Evolutionary conservation across 306 rosid genomes (phyloP), one percentile per base, ranked within the genome.

Genomic region (Corylus americana): DNA sequence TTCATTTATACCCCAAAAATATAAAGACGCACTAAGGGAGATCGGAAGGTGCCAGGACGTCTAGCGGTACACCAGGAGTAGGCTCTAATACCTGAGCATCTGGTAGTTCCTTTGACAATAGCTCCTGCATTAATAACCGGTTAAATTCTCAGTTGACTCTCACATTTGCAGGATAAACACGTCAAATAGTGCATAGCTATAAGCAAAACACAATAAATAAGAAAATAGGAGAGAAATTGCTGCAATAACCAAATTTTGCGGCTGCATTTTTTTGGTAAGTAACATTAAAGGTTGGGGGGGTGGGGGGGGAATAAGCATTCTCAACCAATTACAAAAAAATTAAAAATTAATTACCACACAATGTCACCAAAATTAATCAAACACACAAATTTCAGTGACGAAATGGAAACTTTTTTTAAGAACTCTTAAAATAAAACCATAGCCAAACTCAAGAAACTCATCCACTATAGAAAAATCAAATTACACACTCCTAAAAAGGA

Each of bases 71-170:
- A 27, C 97, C 97, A 71, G 97, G 95, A 54, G 82, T 78, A 71
- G 92, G 92, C 73, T 85, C 93, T 44, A 92, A 54, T 48, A 94
- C 87, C 76, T 77, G 83, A 12, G 85, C 92, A 22, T 76, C 90
- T 71, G 95, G 91, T 55, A 91, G 78, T 78, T 91, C 97, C 85
- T 89, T 90, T 51, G 90, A 86, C 83, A 94, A 47, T 14, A 94
- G 90, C 76, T 90, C 96, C 98, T 91, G 91, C 89, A 85, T 83
- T 74, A 53, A 57, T 17, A 49, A 83, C 71, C 85, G 80, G 73
- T 83, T 81, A 78, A 79, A 78, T 44, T 64, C 54, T 63, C 78
- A 72, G 67, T 75, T 77, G 50, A 20, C 73, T 53, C 71, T 25
- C 78, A 63, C 22, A 45, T 78, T 68, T 10, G 51, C 29, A 4